Evolutionary conservation across 1,139 yeast species (phyloP).

Genomic region (Hyphopichia buzzinii): DNA sequence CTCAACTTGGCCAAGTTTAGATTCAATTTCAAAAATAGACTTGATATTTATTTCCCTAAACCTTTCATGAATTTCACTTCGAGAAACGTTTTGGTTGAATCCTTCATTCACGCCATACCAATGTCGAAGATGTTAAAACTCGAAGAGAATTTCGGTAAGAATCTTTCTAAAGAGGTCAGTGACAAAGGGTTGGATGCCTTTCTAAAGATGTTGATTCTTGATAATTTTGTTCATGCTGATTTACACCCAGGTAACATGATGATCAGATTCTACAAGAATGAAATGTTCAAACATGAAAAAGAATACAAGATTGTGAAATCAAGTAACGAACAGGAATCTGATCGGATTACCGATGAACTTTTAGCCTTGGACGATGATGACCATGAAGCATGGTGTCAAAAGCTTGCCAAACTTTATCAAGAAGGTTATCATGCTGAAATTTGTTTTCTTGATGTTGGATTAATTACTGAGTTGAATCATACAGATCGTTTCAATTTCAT

Average conservation of each 20-base stretch:
- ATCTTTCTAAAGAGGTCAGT: conserved; percentile 72
- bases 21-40: conserved; percentile 54
- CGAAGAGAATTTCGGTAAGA: conserved; percentile 44
- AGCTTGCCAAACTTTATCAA: conserved; percentile 48
- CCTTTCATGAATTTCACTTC: conserved; percentile 69
- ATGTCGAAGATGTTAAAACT: conserved; percentile 62
- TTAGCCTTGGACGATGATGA: conserved; percentile 33
- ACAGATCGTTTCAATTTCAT: conserved; percentile 79
- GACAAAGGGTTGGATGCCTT: conserved; percentile 89
- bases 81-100: conserved; percentile 79
- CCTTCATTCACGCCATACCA: conserved; percentile 78
- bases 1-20: conserved; percentile 70
- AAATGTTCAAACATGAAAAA: conserved; percentile 41
- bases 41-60: conserved; percentile 77
- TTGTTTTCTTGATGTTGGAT: conserved; percentile 89
- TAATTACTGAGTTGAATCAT: conserved; percentile 84
- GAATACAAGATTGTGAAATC: conserved; percentile 48
- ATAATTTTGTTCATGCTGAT: conserved; percentile 94
- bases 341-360: conserved; percentile 47
- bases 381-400: conserved; percentile 48
- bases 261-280: conserved; percentile 66
- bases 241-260: conserved; percentile 95
- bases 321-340: conserved; percentile 47
- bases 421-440: conserved; percentile 81
- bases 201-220: conserved; percentile 85